A percentile compares a stretch with the other conserved stretches of the same genome.
Evolutionary conservation across 192 early-diverging fungal genomes (phyloP).

Genomic region (Coemansia sp.): DNA sequence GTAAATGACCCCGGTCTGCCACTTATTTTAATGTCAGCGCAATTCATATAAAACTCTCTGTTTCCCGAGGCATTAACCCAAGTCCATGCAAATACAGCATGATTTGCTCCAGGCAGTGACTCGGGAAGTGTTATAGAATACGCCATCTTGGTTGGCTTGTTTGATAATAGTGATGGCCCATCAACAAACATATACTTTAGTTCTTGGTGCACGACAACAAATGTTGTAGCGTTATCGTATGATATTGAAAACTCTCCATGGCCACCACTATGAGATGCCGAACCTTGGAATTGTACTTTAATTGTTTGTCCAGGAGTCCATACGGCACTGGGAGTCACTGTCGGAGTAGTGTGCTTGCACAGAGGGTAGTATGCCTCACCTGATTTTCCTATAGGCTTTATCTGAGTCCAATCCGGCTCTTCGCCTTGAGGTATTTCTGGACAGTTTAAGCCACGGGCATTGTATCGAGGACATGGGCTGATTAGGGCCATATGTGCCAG

Average conservation of each 20-base stretch:
- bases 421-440: constrained; percentile 52
- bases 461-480: constrained; percentile 47
- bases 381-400: constrained; percentile 37
- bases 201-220: constrained; percentile 58
- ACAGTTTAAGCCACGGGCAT: constrained; percentile 24
- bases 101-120: constrained; percentile 28
- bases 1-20: constrained; percentile 33
- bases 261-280: constrained; percentile 49
- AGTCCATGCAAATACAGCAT: constrained; percentile 59
- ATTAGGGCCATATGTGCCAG: constrained; percentile 43
- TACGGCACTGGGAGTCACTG: constrained; percentile 20
- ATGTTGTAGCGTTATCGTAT: constrained; percentile 48
- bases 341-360: constrained; percentile 54
- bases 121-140: constrained; percentile 36
- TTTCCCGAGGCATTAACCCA: constrained; percentile 69
- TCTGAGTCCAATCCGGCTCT: constrained; percentile 31
- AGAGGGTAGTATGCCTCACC: constrained; percentile 22
- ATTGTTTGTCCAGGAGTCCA: constrained; percentile 53
- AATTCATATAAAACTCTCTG: constrained; percentile 68
- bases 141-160: constrained; percentile 10
- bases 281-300: constrained; percentile 34
- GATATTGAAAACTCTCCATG: constrained; percentile 59
- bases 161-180: constrained; percentile 14
- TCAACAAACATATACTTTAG: constrained; percentile 35
- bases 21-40: constrained; percentile 63